phyloP scores from a whole-genome alignment of 2,329 filamentous ascomycete species.

The Stagonosporopsis tanaceti region DNA sequence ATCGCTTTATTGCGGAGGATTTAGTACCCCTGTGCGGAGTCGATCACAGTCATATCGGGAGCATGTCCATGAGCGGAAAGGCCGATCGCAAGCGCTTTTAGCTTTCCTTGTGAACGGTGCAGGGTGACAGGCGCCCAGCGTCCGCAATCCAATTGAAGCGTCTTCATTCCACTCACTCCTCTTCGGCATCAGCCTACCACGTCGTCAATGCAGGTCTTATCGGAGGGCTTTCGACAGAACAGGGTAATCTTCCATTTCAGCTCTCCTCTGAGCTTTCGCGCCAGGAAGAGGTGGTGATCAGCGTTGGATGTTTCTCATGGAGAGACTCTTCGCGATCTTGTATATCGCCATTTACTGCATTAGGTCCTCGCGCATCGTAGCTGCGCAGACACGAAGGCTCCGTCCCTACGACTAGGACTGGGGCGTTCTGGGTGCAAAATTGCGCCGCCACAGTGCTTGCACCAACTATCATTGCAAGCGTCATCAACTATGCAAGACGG shows the following conservation, averaged over 20 bases:
- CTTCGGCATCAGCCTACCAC: constrained; percentile 16
- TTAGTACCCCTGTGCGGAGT: constrained; percentile 11
- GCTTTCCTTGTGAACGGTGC: constrained; percentile 8
- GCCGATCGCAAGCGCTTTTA: constrained; percentile 6
- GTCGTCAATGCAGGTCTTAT: constrained; percentile 12
- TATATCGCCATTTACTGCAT: neutral
- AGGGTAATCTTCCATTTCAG: neutral
- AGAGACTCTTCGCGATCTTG: neutral
- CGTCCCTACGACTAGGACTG: constrained; percentile 2
- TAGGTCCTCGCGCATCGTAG: neutral
- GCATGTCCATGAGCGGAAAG: constrained; percentile 11
- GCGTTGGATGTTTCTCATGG: neutral
- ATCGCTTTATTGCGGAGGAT: constrained; percentile 23
- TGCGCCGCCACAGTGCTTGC: constrained; percentile 5
- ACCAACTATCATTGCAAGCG: constrained; percentile 16
- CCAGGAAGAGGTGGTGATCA: constrained; percentile 1
- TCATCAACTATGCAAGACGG: constrained; percentile 21
- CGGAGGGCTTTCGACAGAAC: neutral
- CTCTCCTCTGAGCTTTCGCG: neutral
- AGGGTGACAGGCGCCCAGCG: constrained; percentile 18
- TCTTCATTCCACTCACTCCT: constrained; percentile 5
- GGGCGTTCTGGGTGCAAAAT: constrained; percentile 1
- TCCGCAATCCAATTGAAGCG: constrained; percentile 11
- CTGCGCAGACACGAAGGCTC: constrained; percentile 6
- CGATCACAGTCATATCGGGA: constrained; percentile 21